Evolutionary conservation across 129 eudicot species (phyloP).

Genomic region (Saposhnikovia divaricata): DNA sequence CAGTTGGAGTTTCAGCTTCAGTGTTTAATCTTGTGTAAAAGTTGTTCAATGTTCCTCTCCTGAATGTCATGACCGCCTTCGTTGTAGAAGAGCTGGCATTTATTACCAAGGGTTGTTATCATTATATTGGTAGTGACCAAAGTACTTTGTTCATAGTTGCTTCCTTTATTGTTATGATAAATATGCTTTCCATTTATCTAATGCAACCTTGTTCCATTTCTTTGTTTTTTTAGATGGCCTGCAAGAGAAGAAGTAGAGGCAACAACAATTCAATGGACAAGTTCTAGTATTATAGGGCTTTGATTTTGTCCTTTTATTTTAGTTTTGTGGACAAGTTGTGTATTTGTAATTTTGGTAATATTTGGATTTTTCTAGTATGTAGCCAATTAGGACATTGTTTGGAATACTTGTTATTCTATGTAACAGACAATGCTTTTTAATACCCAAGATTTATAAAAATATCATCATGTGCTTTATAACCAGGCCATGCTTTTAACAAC

Average conservation of each 20-base stretch:
- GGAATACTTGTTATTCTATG: too few relatives aligned
- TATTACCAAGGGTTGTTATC: constrained; percentile 23
- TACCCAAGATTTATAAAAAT: too few relatives aligned
- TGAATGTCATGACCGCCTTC: constrained; percentile 87
- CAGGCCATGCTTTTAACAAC: too few relatives aligned
- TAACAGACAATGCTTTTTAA: too few relatives aligned
- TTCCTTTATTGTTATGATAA: background rate
- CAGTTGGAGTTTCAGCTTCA: constrained; percentile 91
- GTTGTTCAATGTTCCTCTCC: constrained; percentile 85
- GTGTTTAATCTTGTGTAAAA: constrained; percentile 87
- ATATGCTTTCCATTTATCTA: background rate
- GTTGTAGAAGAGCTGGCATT: constrained; percentile 93
- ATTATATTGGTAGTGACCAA: constrained; percentile 20
- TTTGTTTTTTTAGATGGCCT: constrained; percentile 22
- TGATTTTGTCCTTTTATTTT: too few relatives aligned
- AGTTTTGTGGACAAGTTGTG: too few relatives aligned
- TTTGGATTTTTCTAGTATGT: too few relatives aligned
- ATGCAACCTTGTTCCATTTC: constrained; percentile 13
- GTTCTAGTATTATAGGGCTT: too few relatives aligned
- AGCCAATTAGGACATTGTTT: too few relatives aligned
- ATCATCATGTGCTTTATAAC: too few relatives aligned
- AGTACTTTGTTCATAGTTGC: constrained; percentile 25
- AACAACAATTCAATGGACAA: too few relatives aligned
- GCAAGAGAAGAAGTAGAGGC: constrained; percentile 34
- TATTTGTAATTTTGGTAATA: too few relatives aligned